Evolutionary conservation across 495 filamentous ascomycete genomes (phyloP).

Genomic region (Mytilinidion resinicola): DNA sequence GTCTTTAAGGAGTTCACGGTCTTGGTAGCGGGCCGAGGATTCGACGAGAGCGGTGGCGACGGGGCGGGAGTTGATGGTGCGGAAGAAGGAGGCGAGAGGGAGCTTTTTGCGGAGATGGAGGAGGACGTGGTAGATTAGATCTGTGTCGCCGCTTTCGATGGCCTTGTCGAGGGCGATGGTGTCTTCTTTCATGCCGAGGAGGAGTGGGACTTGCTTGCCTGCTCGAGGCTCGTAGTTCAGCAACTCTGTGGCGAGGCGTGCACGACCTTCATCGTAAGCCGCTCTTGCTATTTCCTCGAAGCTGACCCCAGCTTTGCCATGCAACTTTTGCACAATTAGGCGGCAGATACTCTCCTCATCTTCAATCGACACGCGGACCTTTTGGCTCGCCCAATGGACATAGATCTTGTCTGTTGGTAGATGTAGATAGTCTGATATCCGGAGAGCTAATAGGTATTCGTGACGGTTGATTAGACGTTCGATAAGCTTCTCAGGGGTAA

Average conservation of each 20-base stretch:
- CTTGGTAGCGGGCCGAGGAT: slow-evolving; percentile 66
- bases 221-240: slow-evolving; percentile 90
- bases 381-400: slow-evolving; percentile 93
- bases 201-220: slow-evolving; percentile 89
- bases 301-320: slow-evolving; percentile 82
- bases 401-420: slow-evolving; percentile 86
- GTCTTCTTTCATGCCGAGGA: slow-evolving; percentile 93
- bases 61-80: slow-evolving; percentile 80
- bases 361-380: slow-evolving; percentile 76
- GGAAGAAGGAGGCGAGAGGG: slow-evolving; percentile 85
- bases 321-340: slow-evolving; percentile 77
- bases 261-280: slow-evolving; percentile 91
- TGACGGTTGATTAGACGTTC: slow-evolving; percentile 78
- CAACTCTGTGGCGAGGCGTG: slow-evolving; percentile 77
- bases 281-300: slow-evolving; percentile 90
- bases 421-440: slow-evolving; percentile 80
- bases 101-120: slow-evolving; percentile 85
- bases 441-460: slow-evolving; percentile 86
- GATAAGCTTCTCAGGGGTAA: slow-evolving; percentile 82
- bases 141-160: slow-evolving; percentile 90
- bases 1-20: slow-evolving; percentile 82
- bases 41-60: slow-evolving; percentile 87
- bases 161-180: slow-evolving; percentile 94
- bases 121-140: slow-evolving; percentile 84
- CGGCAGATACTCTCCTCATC: slow-evolving; percentile 85